Percentiles rank a stretch among this genome's conserved stretches.
phyloP scores from a whole-genome alignment of 176 grass and related monocot species.

The Canna indica region DNA sequence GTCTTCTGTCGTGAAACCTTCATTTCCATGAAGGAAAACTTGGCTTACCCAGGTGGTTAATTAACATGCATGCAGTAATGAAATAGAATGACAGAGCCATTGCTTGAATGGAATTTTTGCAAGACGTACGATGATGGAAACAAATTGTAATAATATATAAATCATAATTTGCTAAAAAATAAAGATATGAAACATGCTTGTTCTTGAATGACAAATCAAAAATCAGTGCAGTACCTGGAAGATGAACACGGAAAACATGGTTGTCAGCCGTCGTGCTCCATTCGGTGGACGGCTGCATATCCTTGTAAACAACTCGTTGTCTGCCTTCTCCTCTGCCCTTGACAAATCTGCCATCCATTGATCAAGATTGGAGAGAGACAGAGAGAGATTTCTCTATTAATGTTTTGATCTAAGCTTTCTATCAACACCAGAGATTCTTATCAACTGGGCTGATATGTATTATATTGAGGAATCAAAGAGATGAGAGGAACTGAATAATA shows the following conservation, averaged over 20 bases:
- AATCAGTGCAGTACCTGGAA: conserved; percentile 39
- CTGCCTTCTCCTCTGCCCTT: not conserved
- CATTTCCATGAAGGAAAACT: not conserved
- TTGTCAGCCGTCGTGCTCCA: conserved; percentile 8
- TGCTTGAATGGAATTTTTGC: too few relatives aligned
- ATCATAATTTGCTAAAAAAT: not conserved
- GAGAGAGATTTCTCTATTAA: not conserved
- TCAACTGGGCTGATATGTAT: too few relatives aligned
- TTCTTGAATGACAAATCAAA: not conserved
- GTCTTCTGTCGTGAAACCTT: conserved; percentile 56
- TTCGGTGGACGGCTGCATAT: not conserved
- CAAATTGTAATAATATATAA: too few relatives aligned
- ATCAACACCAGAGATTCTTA: too few relatives aligned
- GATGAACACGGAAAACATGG: conserved; percentile 24
- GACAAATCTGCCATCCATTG: not conserved
- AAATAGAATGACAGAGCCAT: not conserved
- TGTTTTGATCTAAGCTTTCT: too few relatives aligned
- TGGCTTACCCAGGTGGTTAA: not conserved
- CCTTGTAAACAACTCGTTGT: not conserved
- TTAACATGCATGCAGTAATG: not conserved
- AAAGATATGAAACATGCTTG: not conserved
- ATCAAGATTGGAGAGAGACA: not conserved
- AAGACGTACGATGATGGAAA: too few relatives aligned
- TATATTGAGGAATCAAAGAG: too few relatives aligned
- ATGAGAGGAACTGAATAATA: too few relatives aligned